A percentile compares a stretch with the other conserved stretches of the same genome.
These are phyloP conservation scores for Picea sitchensis DNA, from an alignment of 75 land plant species.

Conservation along the genomic window DNA sequence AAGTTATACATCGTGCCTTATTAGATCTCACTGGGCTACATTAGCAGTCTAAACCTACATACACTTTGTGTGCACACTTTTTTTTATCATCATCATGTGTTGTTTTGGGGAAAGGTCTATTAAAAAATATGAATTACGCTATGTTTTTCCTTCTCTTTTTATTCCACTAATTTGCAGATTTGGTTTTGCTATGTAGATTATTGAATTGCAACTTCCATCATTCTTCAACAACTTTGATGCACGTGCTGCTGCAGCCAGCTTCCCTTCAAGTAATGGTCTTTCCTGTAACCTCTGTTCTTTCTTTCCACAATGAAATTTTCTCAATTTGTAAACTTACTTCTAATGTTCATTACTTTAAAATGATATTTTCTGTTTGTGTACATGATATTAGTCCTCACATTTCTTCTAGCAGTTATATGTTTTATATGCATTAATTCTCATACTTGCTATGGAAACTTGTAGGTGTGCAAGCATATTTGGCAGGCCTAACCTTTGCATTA, in stretches of 20 bases:
- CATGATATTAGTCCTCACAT: neutral
- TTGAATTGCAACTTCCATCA: conserved; percentile 94
- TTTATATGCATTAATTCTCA: neutral
- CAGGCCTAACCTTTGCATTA: conserved; percentile 95
- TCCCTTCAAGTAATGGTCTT: conserved; percentile 69
- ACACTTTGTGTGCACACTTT: neutral
- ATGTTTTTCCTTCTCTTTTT: conserved; percentile 4
- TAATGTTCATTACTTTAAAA: neutral
- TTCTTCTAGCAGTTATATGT: neutral
- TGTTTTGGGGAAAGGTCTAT: neutral
- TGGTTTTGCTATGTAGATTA: conserved; percentile 42
- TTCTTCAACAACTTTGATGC: conserved; percentile 89
- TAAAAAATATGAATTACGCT: neutral
- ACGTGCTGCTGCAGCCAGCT: conserved; percentile 87
- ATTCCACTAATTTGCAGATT: neutral
- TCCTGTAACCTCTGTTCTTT: neutral
- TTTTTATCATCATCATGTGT: neutral
- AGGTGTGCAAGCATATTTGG: conserved; percentile 99
- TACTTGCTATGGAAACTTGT: neutral
- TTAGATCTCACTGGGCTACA: neutral
- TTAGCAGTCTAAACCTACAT: neutral
- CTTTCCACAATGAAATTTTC: neutral
- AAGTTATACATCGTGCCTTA: neutral
- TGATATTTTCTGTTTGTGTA: neutral
- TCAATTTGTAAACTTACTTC: neutral